Percentiles rank a stretch among this genome's conserved stretches.
Evolutionary conservation across 306 rosid genomes (phyloP).

Genomic region (Sechiopsis laciniata): DNA sequence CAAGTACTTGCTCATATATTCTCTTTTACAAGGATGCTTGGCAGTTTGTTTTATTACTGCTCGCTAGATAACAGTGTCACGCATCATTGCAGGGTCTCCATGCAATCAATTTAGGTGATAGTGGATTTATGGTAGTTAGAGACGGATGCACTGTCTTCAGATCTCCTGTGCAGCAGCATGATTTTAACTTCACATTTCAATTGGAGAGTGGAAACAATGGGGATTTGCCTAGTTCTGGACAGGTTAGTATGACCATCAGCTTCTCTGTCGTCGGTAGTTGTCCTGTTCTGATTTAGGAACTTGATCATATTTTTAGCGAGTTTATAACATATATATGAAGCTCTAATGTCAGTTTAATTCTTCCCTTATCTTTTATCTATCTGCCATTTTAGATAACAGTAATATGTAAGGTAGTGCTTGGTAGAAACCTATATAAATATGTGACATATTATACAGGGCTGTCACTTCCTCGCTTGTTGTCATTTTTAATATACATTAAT

Average conservation of each 20-base stretch:
- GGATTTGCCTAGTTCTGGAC: conserved; percentile 98
- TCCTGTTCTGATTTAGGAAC: background rate
- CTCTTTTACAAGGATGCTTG: background rate
- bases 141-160: conserved; percentile 84
- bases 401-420: too few species aligned
- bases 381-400: too few species aligned
- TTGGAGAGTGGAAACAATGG: conserved; percentile 66
- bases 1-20: background rate
- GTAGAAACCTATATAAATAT: too few species aligned
- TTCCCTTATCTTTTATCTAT: too few species aligned
- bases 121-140: conserved; percentile 93
- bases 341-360: too few species aligned
- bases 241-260: conserved; percentile 42
- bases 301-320: background rate
- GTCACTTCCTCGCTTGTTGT: too few species aligned
- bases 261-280: background rate
- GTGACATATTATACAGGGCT: too few species aligned
- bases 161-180: conserved; percentile 97
- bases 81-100: conserved; percentile 59
- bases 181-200: conserved; percentile 91
- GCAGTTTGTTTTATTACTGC: conserved; percentile 6
- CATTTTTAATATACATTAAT: background rate
- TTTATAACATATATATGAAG: too few species aligned
- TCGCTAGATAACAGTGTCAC: conserved; percentile 11
- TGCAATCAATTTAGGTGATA: conserved; percentile 95